These are phyloP conservation scores for Phytophthora boehmeriae DNA, from an alignment of 352 stramenopile genomes.

Conservation along the genomic window DNA sequence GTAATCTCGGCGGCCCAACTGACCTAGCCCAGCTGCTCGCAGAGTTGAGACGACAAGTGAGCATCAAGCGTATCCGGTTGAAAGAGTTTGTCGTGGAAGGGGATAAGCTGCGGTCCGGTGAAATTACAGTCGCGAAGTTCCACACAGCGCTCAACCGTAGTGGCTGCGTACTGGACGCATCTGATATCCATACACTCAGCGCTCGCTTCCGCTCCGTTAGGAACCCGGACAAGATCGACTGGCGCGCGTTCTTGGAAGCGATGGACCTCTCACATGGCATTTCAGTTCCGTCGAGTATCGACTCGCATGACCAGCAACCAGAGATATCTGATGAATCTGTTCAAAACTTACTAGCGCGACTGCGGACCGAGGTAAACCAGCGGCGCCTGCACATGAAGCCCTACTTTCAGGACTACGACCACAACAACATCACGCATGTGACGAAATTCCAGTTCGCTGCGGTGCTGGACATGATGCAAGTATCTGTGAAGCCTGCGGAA, in stretches of 20 bases:
- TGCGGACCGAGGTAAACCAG: conserved; percentile 65
- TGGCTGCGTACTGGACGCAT: conserved; percentile 66
- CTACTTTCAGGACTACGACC: conserved; percentile 89
- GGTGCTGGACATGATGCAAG: conserved; percentile 86
- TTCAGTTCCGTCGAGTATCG: neutral
- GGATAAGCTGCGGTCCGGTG: conserved; percentile 78
- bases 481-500: conserved; percentile 54
- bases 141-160: conserved; percentile 86
- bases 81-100: conserved; percentile 86
- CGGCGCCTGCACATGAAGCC: conserved; percentile 85
- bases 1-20: conserved; percentile 22
- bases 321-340: conserved; percentile 30
- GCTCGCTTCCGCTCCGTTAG: conserved; percentile 61
- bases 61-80: conserved; percentile 69
- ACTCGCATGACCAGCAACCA: neutral
- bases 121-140: conserved; percentile 87
- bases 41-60: conserved; percentile 69
- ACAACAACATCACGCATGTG: conserved; percentile 72
- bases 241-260: conserved; percentile 68
- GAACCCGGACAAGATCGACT: conserved; percentile 81
- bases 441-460: conserved; percentile 86
- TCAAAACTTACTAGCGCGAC: conserved; percentile 41
- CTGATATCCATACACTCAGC: conserved; percentile 70
- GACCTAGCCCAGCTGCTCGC: conserved; percentile 55
- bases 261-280: conserved; percentile 54